Conservation (phyloP, 2,329 filamentous ascomycete genomes). For the Neofusicoccum cordaticola region DNA sequence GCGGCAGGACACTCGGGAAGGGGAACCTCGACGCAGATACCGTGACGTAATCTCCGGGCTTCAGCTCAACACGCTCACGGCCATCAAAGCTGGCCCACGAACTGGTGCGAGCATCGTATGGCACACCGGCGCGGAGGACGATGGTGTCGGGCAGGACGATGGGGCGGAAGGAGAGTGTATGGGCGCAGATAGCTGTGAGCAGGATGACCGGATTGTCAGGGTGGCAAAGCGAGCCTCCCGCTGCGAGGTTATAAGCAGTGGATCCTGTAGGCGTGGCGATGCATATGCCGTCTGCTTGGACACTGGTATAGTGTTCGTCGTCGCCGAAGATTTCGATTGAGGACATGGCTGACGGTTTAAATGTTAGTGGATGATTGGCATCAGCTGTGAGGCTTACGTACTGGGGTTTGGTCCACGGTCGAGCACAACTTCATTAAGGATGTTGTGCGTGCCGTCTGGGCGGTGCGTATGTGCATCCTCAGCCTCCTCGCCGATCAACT, state of each 20-base stretch:
- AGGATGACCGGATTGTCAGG: slow-evolving; percentile 96
- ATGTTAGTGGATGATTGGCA: not conserved
- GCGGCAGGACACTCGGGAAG: slow-evolving; percentile 72
- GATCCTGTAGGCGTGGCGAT: slow-evolving; percentile 92
- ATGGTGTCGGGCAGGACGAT: slow-evolving; percentile 96
- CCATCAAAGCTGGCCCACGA: slow-evolving; percentile 99
- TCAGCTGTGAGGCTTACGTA: slow-evolving; percentile 46
- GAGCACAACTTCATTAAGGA: slow-evolving; percentile 94
- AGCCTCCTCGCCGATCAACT: slow-evolving; percentile 80
- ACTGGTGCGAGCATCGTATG: slow-evolving; percentile 82
- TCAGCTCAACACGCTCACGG: slow-evolving; percentile 73
- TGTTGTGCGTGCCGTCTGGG: slow-evolving; percentile 81
- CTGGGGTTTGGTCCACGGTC: slow-evolving; percentile 91
- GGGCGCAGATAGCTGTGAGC: slow-evolving; percentile 89
- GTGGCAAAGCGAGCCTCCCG: slow-evolving; percentile 91
- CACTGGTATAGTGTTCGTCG: slow-evolving; percentile 90
- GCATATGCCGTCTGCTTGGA: slow-evolving; percentile 89
- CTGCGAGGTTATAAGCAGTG: slow-evolving; percentile 92
- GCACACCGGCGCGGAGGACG: slow-evolving; percentile 88
- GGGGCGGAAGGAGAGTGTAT: slow-evolving; percentile 92
- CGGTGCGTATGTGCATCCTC: slow-evolving; percentile 82
- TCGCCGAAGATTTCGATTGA: slow-evolving; percentile 90
- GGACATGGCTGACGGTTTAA: slow-evolving; percentile 67
- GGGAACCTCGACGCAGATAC: slow-evolving; percentile 78
- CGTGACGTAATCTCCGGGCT: slow-evolving; percentile 78